Percentiles rank a stretch among this genome's conserved stretches.
These are phyloP conservation scores for Naumovozyma dairenensis DNA, from an alignment of 805 yeast genomes.

Conservation along the genomic window DNA sequence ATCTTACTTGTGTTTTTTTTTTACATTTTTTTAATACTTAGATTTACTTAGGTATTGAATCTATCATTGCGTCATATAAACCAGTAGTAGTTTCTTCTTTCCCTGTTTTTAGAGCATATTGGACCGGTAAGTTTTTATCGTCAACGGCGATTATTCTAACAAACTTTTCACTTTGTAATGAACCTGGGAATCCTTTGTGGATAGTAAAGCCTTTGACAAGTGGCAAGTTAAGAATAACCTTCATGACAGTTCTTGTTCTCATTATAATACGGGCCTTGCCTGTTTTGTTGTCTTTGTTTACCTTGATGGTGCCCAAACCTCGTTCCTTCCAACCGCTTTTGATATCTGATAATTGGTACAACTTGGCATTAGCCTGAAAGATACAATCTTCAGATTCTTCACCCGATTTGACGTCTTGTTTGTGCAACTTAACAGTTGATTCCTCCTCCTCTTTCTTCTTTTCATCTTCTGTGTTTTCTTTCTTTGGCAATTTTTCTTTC, in stretches of 20 bases:
- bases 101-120: constrained; percentile 71
- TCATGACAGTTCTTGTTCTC: constrained; percentile 81
- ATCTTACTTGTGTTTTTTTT: constrained; percentile 3
- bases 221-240: constrained; percentile 72
- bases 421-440: constrained; percentile 43
- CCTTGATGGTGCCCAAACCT: constrained; percentile 81
- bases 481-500: constrained; percentile 1
- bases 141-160: constrained; percentile 64
- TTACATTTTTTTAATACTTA: constrained; percentile 3
- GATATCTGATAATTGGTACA: constrained; percentile 62
- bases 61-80: constrained; percentile 35
- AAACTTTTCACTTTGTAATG: constrained; percentile 75
- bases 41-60: constrained; percentile 11
- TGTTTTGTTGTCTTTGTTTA: constrained; percentile 40
- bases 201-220: constrained; percentile 53
- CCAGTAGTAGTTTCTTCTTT: constrained; percentile 50
- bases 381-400: constrained; percentile 76
- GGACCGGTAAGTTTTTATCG: constrained; percentile 57
- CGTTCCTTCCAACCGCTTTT: constrained; percentile 90
- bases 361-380: constrained; percentile 63
- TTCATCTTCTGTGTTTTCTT: constrained; percentile 1
- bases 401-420: constrained; percentile 64
- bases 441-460: constrained; percentile 11
- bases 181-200: constrained; percentile 75
- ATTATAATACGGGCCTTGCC: constrained; percentile 64